Evolutionary conservation across 2,329 filamentous ascomycete species (phyloP).

Genomic region (Amylocarpus encephaloides): DNA sequence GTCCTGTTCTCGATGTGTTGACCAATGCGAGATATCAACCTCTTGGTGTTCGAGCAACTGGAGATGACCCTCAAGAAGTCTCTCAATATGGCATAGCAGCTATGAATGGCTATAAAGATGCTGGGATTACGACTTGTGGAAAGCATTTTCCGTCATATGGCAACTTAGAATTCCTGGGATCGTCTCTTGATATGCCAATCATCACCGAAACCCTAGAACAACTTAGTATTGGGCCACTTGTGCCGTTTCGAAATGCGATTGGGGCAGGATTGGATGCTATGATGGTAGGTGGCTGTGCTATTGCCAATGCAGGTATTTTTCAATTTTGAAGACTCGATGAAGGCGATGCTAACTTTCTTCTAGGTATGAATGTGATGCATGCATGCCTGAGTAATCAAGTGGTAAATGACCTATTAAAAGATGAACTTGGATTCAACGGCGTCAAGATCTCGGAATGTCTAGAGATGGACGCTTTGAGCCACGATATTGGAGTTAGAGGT

Average conservation of each 20-base stretch:
- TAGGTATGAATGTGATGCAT: slow-evolving; percentile 90
- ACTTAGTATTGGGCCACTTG: slow-evolving; percentile 80
- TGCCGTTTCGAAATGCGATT: slow-evolving; percentile 89
- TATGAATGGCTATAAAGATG: slow-evolving; percentile 89
- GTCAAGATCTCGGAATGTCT: slow-evolving; percentile 93
- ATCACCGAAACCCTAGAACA: slow-evolving; percentile 94
- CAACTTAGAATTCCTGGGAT: slow-evolving; percentile 88
- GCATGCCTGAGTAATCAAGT: slow-evolving; percentile 96
- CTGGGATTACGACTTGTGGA: slow-evolving; percentile 80
- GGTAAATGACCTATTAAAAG: slow-evolving; percentile 81
- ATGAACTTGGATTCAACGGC: slow-evolving; percentile 81
- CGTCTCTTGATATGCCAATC: slow-evolving; percentile 84
- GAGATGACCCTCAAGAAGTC: slow-evolving; percentile 91
- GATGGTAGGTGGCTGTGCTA: slow-evolving; percentile 92
- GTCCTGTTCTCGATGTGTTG: slow-evolving; percentile 86
- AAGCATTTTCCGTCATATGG: slow-evolving; percentile 98
- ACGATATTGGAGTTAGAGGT: slow-evolving; percentile 94
- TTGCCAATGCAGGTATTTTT: slow-evolving; percentile 55
- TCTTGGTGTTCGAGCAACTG: slow-evolving; percentile 79
- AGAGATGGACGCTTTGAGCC: slow-evolving; percentile 92
- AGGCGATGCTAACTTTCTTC: not conserved
- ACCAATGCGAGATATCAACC: slow-evolving; percentile 91
- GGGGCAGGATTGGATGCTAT: slow-evolving; percentile 82
- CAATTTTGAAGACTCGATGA: not conserved
- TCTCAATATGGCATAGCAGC: slow-evolving; percentile 87